Conservation (phyloP, 352 stramenopile genomes). For the Phytophthora pini region DNA sequence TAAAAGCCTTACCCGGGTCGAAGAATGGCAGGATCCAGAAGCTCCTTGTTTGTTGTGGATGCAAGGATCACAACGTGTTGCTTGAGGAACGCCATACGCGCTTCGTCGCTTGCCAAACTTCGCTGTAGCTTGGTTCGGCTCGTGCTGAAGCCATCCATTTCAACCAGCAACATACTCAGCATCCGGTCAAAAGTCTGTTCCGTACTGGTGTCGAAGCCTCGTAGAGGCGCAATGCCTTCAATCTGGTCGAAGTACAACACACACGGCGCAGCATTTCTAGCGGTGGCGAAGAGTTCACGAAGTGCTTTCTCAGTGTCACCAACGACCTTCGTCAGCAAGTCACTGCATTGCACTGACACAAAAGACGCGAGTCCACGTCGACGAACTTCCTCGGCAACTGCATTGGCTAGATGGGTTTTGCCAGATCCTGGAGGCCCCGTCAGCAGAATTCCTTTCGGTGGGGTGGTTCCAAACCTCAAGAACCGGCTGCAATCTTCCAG, state of each 20-base stretch:
- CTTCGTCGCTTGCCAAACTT: slow-evolving; percentile 46
- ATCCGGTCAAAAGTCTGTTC: slow-evolving; percentile 94
- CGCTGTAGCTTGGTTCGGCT: slow-evolving; percentile 42
- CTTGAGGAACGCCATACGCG: slow-evolving; percentile 71
- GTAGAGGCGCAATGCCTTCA: slow-evolving; percentile 85
- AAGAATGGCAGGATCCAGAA: slow-evolving; percentile 88
- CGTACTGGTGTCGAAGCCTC: slow-evolving; percentile 91
- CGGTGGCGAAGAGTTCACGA: slow-evolving; percentile 87
- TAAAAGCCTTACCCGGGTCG: slow-evolving; percentile 68
- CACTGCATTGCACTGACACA: slow-evolving; percentile 88
- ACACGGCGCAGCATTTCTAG: slow-evolving; percentile 86
- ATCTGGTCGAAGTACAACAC: slow-evolving; percentile 95
- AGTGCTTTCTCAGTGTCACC: slow-evolving; percentile 91
- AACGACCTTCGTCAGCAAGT: slow-evolving; percentile 92
- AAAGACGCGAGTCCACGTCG: slow-evolving; percentile 79
- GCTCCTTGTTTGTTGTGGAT: slow-evolving; percentile 74
- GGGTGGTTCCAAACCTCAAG: slow-evolving; percentile 96
- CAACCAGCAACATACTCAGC: slow-evolving; percentile 90
- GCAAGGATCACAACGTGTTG: slow-evolving; percentile 88
- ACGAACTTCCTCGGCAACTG: slow-evolving; percentile 65
- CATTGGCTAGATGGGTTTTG: slow-evolving; percentile 96
- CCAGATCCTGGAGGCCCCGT: slow-evolving; percentile 98
- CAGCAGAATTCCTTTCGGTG: slow-evolving; percentile 97
- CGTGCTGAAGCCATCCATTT: slow-evolving; percentile 91
- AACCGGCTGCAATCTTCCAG: slow-evolving; percentile 96